phyloP scores from a whole-genome alignment of 2,329 filamentous ascomycete genomes.

The Orbilia quercus region DNA sequence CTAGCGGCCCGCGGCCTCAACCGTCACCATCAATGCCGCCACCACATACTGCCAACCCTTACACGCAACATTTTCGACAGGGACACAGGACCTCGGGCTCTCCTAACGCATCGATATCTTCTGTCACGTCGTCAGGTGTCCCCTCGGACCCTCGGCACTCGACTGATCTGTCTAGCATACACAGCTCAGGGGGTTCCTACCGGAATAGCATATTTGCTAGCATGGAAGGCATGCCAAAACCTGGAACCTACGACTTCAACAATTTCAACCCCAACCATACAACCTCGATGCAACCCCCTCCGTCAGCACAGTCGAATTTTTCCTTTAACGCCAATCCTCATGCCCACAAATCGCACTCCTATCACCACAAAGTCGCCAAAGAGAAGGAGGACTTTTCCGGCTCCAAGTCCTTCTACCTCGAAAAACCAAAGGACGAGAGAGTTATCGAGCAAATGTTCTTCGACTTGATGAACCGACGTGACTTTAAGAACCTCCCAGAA shows the following conservation, averaged over 20 bases:
- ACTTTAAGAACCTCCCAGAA: constrained; percentile 96
- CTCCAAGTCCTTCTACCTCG: constrained; percentile 72
- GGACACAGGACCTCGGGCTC: constrained; percentile 69
- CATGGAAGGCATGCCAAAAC: constrained; percentile 50
- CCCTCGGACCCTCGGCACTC: constrained; percentile 68
- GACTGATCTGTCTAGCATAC: constrained; percentile 73
- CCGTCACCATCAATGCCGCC: constrained; percentile 21
- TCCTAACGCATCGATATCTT: constrained; percentile 64
- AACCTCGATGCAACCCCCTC: constrained; percentile 17
- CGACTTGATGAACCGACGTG: constrained; percentile 94
- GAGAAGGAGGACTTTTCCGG: constrained; percentile 60
- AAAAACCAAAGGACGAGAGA: constrained; percentile 80
- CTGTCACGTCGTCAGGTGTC: constrained; percentile 63
- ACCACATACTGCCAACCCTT: constrained; percentile 16
- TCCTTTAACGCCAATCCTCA: constrained; percentile 41
- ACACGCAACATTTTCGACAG: constrained; percentile 61
- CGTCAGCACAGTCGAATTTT: constrained; percentile 39
- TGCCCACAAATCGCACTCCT: constrained; percentile 30
- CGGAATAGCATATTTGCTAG: constrained; percentile 55
- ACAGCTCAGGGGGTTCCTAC: constrained; percentile 61
- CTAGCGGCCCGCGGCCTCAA: constrained; percentile 44
- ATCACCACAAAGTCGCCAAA: constrained; percentile 29
- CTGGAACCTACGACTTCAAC: constrained; percentile 48
- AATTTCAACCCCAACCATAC: constrained; percentile 1
- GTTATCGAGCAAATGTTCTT: constrained; percentile 91